These are phyloP conservation scores for Bathelium albidoporum DNA, from an alignment of 495 filamentous ascomycete species.

Conservation along the genomic window DNA sequence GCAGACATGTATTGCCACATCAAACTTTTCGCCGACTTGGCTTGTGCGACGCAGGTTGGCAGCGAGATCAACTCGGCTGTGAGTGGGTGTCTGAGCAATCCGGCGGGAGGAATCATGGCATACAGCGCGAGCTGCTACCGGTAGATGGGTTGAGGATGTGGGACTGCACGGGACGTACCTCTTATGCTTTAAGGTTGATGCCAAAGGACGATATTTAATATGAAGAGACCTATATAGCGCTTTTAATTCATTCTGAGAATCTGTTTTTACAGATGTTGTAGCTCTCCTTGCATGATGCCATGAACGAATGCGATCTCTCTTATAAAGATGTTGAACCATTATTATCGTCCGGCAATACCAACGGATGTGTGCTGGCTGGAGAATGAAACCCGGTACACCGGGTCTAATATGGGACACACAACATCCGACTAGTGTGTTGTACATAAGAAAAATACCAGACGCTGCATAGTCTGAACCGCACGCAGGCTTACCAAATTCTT, in stretches of 20 bases:
- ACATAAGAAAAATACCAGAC: neutral
- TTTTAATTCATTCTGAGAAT: neutral
- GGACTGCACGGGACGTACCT: neutral
- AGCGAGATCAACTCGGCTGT: neutral
- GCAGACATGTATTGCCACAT: neutral
- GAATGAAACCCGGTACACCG: neutral
- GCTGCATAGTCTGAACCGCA: neutral
- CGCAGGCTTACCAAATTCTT: neutral
- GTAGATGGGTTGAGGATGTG: neutral
- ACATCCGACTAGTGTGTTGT: neutral
- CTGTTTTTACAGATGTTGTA: neutral
- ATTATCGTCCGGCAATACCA: neutral
- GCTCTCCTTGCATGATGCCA: neutral
- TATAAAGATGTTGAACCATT: neutral
- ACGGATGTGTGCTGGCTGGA: neutral
- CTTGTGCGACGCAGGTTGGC: neutral
- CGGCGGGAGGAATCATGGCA: neutral
- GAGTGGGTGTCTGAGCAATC: neutral
- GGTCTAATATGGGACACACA: neutral
- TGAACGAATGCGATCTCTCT: neutral
- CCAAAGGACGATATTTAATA: too few relatives aligned
- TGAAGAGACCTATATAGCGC: neutral
- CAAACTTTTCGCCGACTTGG: neutral
- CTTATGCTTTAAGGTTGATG: neutral
- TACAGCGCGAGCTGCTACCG: slow-evolving; percentile 3